phyloP scores from a whole-genome alignment of 768 basidiomycete genomes.

The Lactarius pseudohatsudake region DNA sequence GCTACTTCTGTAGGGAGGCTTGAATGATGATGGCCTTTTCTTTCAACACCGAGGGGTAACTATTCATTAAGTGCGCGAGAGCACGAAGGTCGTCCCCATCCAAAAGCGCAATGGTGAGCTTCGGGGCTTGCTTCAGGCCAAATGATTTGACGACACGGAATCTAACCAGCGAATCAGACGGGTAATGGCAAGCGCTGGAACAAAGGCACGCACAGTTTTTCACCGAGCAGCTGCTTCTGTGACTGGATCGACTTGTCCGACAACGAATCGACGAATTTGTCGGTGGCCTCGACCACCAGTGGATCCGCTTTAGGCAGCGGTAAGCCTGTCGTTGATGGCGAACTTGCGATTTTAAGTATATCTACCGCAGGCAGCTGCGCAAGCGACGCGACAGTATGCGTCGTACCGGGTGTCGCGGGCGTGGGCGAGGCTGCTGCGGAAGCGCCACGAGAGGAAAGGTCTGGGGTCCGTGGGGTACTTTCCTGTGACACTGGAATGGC shows the following conservation, averaged over 20 bases:
- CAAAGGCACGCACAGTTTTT: conserved; percentile 58
- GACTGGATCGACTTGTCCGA: conserved; percentile 69
- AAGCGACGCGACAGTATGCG: conserved; percentile 68
- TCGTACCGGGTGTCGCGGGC: conserved; percentile 57
- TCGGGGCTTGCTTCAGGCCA: conserved; percentile 84
- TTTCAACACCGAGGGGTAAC: conserved; percentile 78
- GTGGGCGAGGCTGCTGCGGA: conserved; percentile 71
- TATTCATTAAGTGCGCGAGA: conserved; percentile 84
- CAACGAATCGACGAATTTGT: conserved; percentile 65
- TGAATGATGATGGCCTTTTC: conserved; percentile 40
- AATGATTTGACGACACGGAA: conserved; percentile 68
- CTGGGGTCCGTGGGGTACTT: conserved; percentile 72
- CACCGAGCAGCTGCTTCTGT: conserved; percentile 82
- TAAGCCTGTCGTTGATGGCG: conserved; percentile 43
- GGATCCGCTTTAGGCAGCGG: conserved; percentile 31
- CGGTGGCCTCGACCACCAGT: conserved; percentile 47
- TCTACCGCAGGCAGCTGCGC: conserved; percentile 73
- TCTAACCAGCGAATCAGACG: conserved; percentile 28
- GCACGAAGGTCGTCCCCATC: conserved; percentile 84
- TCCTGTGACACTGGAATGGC: conserved; percentile 36
- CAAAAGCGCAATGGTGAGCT: conserved; percentile 78
- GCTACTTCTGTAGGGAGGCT: conserved; percentile 20
- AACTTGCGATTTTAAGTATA: conserved; percentile 65
- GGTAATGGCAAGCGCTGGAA: conserved; percentile 21
- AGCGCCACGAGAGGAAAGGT: conserved; percentile 69